Base-by-base conservation (phyloP, 73 alveolate genomes). In the Paramecium primaurelia region DNA sequence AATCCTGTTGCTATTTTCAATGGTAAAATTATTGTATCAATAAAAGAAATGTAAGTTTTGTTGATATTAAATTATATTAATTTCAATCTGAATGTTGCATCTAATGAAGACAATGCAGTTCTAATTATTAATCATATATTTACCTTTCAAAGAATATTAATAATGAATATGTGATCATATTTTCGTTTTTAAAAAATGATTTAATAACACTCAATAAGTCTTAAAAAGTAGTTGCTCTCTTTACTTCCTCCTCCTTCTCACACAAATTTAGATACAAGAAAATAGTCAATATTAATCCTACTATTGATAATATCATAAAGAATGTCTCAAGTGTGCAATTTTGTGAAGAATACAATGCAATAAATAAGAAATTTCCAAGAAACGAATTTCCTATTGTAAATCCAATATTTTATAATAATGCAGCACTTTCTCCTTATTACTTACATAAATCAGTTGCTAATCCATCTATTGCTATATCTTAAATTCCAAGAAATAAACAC, bases 381-480 rank as follows among this genome's bases (percentile, higher is more conserved):
- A 73, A 34, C 18, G 87, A 73, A 34, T 34, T 73, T 12, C 87
- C 87, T 36, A 73, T 34, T 9, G 87, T 73, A 40, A 73, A 73
- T 16, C 87, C 87, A 73, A 73, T 73, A 36, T 73, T 73, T 25
- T 73, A 38, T 16, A 73, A 18, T 34, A 73, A 73, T 73, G 87
- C 60, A 30, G 87, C 87, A 37, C 87, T 73, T 38, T 73, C 87
- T 1, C 59, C 59, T n/a, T 34, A 6, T 6, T 40, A 11, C 40
- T 73, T 73, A 18, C 87, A 73, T 20, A 37, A 38, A n/a, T 73
- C 87, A 36, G 59, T 37, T 4, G 87, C 87, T 16, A 73, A 40
- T 4, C 87, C 87, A 36, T 73, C 87, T 30, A 73, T 73, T 32
- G 87, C 87, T 3, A 73, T 44, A 73, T 73, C 87, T 73, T 73